These are phyloP conservation scores for Aureoboletus auriporus DNA, from an alignment of 768 basidiomycete species.

Conservation along the genomic window DNA sequence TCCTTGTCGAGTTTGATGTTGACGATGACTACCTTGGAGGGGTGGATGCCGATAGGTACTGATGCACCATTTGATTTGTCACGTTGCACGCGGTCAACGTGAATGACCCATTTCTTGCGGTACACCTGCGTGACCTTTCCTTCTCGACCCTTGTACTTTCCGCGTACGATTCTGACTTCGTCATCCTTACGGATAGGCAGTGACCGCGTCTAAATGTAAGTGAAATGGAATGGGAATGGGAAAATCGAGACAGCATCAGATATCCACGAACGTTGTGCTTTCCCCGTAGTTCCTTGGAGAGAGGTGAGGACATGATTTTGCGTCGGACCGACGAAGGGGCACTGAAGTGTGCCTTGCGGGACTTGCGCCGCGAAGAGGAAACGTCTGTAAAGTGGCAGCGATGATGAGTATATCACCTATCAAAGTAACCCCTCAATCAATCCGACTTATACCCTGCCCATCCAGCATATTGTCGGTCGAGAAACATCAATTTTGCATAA, in stretches of 20 bases:
- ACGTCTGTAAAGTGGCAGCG: conserved; percentile 50
- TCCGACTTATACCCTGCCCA: conserved; percentile 40
- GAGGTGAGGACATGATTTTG: conserved; percentile 95
- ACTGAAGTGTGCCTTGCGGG: conserved; percentile 95
- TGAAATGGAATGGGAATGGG: not conserved
- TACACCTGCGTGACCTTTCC: conserved; percentile 97
- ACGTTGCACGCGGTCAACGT: conserved; percentile 95
- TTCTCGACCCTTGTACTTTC: conserved; percentile 98
- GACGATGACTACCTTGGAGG: conserved; percentile 93
- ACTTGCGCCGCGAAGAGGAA: conserved; percentile 94
- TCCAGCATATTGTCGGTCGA: conserved; percentile 49
- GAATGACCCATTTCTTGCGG: conserved; percentile 98
- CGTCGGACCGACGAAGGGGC: conserved; percentile 94
- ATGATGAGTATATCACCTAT: conserved; percentile 28
- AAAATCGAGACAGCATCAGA: not conserved
- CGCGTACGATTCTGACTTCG: conserved; percentile 94
- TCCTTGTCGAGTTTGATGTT: conserved; percentile 93
- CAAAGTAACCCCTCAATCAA: conserved; percentile 29
- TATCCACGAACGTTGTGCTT: conserved; percentile 77
- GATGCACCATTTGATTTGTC: conserved; percentile 98
- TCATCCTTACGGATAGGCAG: conserved; percentile 97
- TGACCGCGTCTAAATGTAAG: conserved; percentile 64
- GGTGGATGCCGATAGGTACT: conserved; percentile 91
- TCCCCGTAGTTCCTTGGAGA: conserved; percentile 90
- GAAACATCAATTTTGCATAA: conserved; percentile 22